Base-by-base conservation (phyloP, 2,329 filamentous ascomycete species). In the Gaeumannomyces sp. region DNA sequence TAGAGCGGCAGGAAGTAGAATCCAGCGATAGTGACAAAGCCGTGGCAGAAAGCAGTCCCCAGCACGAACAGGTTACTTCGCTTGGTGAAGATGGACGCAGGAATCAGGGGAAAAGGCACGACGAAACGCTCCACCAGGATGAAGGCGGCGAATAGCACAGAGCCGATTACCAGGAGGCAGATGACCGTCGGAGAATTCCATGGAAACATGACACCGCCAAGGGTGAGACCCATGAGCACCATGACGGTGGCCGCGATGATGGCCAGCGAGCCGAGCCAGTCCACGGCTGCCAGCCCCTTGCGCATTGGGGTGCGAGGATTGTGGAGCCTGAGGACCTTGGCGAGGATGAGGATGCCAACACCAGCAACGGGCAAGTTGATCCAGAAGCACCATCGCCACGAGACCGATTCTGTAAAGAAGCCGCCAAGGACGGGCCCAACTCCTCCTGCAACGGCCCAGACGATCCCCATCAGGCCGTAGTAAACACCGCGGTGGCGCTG, bases 151-250 rank as follows among this genome's bases (percentile, higher is more conserved):
- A 89, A 81, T 16, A 83, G 81, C 33, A 90, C 65, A 29, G 85
- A 72, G 28, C 92, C 92, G 69, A 94, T 92, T 61, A 94, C 78
- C 68, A 96, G 81, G 33, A 96, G 81, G 71, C 90, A 93, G 70
- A 96, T 83, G 38, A 93, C 89, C 1, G 85, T 88, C 1, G 89
- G 81, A 0, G 90, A 93, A 63, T 78, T 76, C 92, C 92, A 96
- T 1, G 93, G 89, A 68, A 85, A 86, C 28, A 82, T 81, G 63
- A 92, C 84, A 61, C 92, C 93, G 64, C 93, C 93, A 67, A 94
- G 92, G 72, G 96, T 89, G 14, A 97, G 84, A 0, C 92, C 93
- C 58, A 97, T 86, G 4, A 97, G 85, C 68, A 96, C 81, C 91
- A 96, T 94, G 27, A 96, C 80, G 0, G 91, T 93, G 27, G 89